Base-by-base conservation (phyloP, 2,329 filamentous ascomycete genomes). In the Myriosclerotinia curreyana region DNA sequence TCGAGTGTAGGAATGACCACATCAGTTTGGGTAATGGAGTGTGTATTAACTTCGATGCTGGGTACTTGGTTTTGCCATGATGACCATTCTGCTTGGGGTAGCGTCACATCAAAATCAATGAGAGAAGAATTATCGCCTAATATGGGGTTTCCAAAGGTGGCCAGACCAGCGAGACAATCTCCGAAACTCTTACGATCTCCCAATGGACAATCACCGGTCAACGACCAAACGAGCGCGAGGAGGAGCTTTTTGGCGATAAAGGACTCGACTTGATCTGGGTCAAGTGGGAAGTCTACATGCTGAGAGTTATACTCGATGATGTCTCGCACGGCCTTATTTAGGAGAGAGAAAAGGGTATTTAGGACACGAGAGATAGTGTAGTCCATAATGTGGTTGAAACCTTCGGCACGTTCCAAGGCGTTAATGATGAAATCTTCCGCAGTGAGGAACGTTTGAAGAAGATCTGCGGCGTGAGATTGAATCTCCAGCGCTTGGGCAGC, bases 1-100 rank as follows among this genome's bases (percentile, higher is more conserved):
- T 99, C 95, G 58, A 99, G 81, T 0, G 95, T 99, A 1, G 95
- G 96, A 73, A 99, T 99, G 67, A 99, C 95, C 49, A 98, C 91
- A 76, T 99, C 96, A 1, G 96, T 99, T 76, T 99, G 93, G 0
- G 91, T 97, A 73, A 99, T 89, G 6, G 94, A 97, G 76, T 99
- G 96, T 0, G 96, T 99, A 75, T 99, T 98, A 77, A 99, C 91
- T 76, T 99, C 96, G 64, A 99, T 89, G 14, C 85, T 89, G 20
- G 95, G 95, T 17, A 99, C 95, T 76, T 97, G 90, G 68, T 89
- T 92, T 76, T 96, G 94, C 95, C 95, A 99, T 51, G 90, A 85
- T 2, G 86, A 83, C 95, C 95, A 99, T 69, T 96, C 90, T 9
- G 88, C 89, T 74, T 89, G 88, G 1, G 96, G 95, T 49, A 98